Evolutionary conservation across 352 stramenopile species (phyloP), one percentile per base, ranked within the genome.

Genomic region (Globisporangium acanthophoron): DNA sequence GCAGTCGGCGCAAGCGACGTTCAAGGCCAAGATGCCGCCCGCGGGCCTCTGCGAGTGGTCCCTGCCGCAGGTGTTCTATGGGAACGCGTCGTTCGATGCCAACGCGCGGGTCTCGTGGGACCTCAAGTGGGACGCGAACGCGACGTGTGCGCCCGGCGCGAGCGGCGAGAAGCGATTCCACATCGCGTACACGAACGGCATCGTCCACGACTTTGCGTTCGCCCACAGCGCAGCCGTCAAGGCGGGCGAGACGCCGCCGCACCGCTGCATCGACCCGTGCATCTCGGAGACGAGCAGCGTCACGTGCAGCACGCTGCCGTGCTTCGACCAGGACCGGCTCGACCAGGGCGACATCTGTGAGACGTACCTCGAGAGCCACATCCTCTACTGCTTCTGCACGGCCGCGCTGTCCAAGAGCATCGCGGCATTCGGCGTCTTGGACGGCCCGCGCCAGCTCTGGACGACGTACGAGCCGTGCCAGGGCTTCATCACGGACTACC

Each of bases 371-470:
- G 72, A 71, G 37, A 86, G 67, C 50, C 76, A 88, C 45, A 65
- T 85, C 3, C 72, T 90, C 15, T 89, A 85, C 37, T 95, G 86
- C 53, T 72, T 89, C 1, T 95, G 86, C 56, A 88, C 73, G 5
- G 56, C 71, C 8, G 66, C 75, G 2, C 49, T 95, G 1, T 64
- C 78, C 1, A 61, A 64, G 0, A 80, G 68, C 49, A 84, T 95
- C 0, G 45, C 58, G 0, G 50, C 67, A 1, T 54, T 83, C 2
- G 83, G 85, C 2, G 40, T 90, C 8, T 61, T 90, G 8, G 33
- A 80, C 11, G 84, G 84, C 1, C 69, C 82, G 1, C 57, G 77
- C 12, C 54, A 59, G 40, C 73, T 94, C 9, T 94, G 81, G 81
- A 50, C 69, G 0, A 64, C 69, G 9, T 73, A 79, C 41, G 43